Evolutionary conservation across 2,329 filamentous ascomycete species (phyloP).

Genomic region (Fusarium keratoplasticum): DNA sequence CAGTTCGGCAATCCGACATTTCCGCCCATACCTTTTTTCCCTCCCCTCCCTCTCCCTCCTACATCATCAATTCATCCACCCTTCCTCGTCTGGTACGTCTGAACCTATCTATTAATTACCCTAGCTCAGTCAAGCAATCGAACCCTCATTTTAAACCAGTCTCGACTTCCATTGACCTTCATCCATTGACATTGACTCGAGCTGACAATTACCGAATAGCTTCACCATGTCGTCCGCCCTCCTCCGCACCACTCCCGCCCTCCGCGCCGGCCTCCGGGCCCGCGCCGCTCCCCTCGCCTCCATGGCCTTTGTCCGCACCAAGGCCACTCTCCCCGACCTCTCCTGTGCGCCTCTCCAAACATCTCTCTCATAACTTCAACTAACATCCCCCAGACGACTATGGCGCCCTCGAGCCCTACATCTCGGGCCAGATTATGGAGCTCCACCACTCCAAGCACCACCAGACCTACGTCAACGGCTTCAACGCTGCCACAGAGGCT

Average conservation of each 20-base stretch:
- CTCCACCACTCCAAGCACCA: constrained; percentile 96
- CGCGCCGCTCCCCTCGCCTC: constrained; percentile 71
- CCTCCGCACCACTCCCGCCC: constrained; percentile 75
- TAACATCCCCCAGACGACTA: constrained; percentile 81
- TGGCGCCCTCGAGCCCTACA: constrained; percentile 85
- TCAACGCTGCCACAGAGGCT: constrained; percentile 83
- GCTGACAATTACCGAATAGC: constrained; percentile 7
- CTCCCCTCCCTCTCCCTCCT: constrained; percentile 34
- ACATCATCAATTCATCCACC: constrained; percentile 44
- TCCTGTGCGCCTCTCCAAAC: constrained; percentile 51
- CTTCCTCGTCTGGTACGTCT: not conserved
- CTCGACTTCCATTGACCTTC: not conserved
- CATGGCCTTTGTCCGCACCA: constrained; percentile 83
- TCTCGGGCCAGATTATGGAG: constrained; percentile 96
- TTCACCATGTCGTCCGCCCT: constrained; percentile 78
- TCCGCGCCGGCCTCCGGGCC: constrained; percentile 78
- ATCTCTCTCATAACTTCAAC: not conserved
- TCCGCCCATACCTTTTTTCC: constrained; percentile 25
- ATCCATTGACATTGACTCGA: not conserved
- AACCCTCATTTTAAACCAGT: not conserved
- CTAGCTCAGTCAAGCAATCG: not conserved
- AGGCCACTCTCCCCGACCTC: constrained; percentile 95
- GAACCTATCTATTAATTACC: not conserved
- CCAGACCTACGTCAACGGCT: constrained; percentile 90
- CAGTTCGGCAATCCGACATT: constrained; percentile 45